These are phyloP conservation scores for Psidium friedrichsthalianum DNA, from an alignment of 345 rosid genomes.

Conservation along the genomic window DNA sequence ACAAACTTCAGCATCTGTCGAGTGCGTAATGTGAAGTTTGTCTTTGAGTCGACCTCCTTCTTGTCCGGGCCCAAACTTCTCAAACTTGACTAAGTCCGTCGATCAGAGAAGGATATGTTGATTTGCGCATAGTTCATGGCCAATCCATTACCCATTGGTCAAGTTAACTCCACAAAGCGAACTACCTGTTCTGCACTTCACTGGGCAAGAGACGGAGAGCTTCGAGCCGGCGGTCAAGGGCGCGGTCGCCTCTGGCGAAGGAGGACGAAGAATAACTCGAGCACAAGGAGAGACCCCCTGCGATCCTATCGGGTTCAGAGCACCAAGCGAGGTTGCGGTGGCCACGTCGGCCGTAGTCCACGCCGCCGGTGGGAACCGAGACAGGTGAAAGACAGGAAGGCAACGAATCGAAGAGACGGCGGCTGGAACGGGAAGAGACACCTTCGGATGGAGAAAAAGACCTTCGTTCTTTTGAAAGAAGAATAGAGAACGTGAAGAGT, in stretches of 20 bases:
- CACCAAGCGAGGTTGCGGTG: background rate
- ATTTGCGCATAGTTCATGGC: no score
- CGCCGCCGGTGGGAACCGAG: background rate
- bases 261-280: slow-evolving; percentile 37
- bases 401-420: background rate
- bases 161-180: no score
- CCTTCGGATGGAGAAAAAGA: background rate
- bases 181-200: background rate
- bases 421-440: background rate
- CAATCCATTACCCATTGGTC: no score
- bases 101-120: slow-evolving; percentile 52
- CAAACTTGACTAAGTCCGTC: slow-evolving; percentile 86
- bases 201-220: slow-evolving; percentile 27
- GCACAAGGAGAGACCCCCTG: slow-evolving; percentile 44
- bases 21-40: background rate
- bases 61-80: slow-evolving; percentile 83
- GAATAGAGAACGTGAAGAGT: no score
- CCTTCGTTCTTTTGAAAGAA: background rate
- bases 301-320: slow-evolving; percentile 38
- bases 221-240: slow-evolving; percentile 1
- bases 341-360: background rate
- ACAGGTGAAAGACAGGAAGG: background rate
- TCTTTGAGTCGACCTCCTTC: slow-evolving; percentile 43
- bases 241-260: slow-evolving; percentile 37
- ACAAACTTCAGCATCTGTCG: background rate